phyloP scores from a whole-genome alignment of 257 asterid genomes.

The Forsythia suspensa region DNA sequence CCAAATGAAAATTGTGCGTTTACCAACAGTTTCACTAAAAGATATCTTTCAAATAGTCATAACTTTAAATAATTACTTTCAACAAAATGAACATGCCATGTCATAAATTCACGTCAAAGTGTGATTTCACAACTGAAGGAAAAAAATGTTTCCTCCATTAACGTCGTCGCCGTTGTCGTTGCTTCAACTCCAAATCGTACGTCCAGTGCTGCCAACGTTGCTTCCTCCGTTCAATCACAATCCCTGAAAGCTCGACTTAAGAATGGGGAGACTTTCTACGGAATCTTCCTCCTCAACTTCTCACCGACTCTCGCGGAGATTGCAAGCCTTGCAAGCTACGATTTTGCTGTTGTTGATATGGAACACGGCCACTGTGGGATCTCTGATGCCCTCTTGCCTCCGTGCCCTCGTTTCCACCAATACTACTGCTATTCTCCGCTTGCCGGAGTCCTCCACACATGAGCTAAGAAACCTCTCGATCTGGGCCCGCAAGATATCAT shows the following conservation, averaged over 20 bases:
- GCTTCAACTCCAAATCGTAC: too few species aligned
- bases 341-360: constrained; percentile 82
- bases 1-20: too few species aligned
- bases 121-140: too few species aligned
- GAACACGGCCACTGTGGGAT: constrained; percentile 89
- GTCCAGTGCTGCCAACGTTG: constrained; percentile 20
- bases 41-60: too few species aligned
- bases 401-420: constrained; percentile 65
- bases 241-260: constrained; percentile 64
- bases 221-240: constrained; percentile 17
- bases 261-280: constrained; percentile 72
- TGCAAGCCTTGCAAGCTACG: constrained; percentile 75
- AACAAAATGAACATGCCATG: too few species aligned
- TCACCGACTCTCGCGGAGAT: constrained; percentile 82
- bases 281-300: constrained; percentile 74
- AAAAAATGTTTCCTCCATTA: too few species aligned
- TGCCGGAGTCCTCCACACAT: constrained; percentile 69
- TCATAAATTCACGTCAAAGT: too few species aligned
- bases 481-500: constrained; percentile 86
- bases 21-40: too few species aligned
- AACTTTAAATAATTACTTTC: too few species aligned
- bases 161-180: too few species aligned
- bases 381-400: constrained; percentile 73
- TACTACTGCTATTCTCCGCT: constrained; percentile 72
- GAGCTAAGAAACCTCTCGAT: constrained; percentile 88